These are phyloP conservation scores for Phytophthora capsici DNA, from an alignment of 352 stramenopile genomes.

Conservation along the genomic window DNA sequence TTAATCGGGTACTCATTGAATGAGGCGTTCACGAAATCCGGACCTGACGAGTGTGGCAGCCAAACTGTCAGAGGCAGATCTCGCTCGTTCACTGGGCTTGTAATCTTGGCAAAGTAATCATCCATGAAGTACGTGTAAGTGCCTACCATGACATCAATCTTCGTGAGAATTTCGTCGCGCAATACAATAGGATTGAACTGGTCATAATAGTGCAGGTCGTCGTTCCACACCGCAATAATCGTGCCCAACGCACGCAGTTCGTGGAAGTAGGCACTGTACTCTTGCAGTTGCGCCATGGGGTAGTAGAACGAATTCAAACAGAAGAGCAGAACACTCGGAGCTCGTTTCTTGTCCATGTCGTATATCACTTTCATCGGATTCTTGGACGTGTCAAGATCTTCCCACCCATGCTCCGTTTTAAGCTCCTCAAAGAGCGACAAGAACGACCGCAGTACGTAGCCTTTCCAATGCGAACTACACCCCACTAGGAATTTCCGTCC, in stretches of 20 bases:
- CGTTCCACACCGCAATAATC: slow-evolving; percentile 78
- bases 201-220: slow-evolving; percentile 84
- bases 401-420: slow-evolving; percentile 67
- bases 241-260: slow-evolving; percentile 70
- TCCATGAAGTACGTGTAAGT: slow-evolving; percentile 84
- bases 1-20: slow-evolving; percentile 79
- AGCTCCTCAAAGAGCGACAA: slow-evolving; percentile 73
- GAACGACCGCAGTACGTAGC: slow-evolving; percentile 73
- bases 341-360: slow-evolving; percentile 63
- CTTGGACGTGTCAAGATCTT: slow-evolving; percentile 58
- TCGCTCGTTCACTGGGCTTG: slow-evolving; percentile 46
- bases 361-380: slow-evolving; percentile 70
- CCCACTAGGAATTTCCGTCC: slow-evolving; percentile 75
- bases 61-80: slow-evolving; percentile 72
- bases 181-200: slow-evolving; percentile 69
- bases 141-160: slow-evolving; percentile 68
- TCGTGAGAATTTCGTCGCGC: slow-evolving; percentile 69
- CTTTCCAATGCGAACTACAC: slow-evolving; percentile 64
- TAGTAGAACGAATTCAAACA: slow-evolving; percentile 80
- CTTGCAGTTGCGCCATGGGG: slow-evolving; percentile 66
- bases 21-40: slow-evolving; percentile 64
- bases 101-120: slow-evolving; percentile 77
- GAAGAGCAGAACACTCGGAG: slow-evolving; percentile 76
- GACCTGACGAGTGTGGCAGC: slow-evolving; percentile 69
- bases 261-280: slow-evolving; percentile 73